Conservation (phyloP, 805 yeast genomes). For the Ogataea trehalophila region DNA sequence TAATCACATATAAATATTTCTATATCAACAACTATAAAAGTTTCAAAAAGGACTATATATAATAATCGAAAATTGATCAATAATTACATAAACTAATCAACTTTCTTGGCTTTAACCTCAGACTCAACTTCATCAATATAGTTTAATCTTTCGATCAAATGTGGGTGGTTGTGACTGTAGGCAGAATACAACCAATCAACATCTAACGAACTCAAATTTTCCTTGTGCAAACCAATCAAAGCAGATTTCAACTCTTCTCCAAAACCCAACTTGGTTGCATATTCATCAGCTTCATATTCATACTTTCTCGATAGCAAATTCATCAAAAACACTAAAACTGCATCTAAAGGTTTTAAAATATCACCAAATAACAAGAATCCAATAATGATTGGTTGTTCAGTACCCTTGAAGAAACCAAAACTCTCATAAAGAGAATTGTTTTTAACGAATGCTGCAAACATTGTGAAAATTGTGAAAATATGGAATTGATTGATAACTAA, state of each 20-base stretch:
- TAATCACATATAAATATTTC: too few species aligned
- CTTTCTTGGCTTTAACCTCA: slow-evolving; percentile 14
- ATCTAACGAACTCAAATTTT: slow-evolving; percentile 80
- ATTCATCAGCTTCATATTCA: slow-evolving; percentile 92
- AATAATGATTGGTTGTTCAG: slow-evolving; percentile 64
- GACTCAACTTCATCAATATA: slow-evolving; percentile 50
- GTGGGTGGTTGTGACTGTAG: slow-evolving; percentile 89
- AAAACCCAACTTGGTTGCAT: slow-evolving; percentile 72
- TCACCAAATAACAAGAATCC: slow-evolving; percentile 81
- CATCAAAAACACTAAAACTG: slow-evolving; percentile 58
- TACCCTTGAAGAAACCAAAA: slow-evolving; percentile 58
- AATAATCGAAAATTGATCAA: background rate
- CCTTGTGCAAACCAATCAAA: slow-evolving; percentile 68
- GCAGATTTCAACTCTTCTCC: slow-evolving; percentile 63
- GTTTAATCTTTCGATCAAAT: slow-evolving; percentile 77
- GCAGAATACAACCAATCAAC: slow-evolving; percentile 89
- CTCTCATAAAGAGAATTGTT: slow-evolving; percentile 73
- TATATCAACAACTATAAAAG: too few species aligned
- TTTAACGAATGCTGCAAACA: slow-evolving; percentile 75
- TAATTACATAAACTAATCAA: slow-evolving; percentile 7
- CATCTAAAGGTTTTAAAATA: slow-evolving; percentile 72
- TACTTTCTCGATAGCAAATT: slow-evolving; percentile 75
- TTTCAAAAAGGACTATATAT: too few species aligned
- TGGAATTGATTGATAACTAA: slow-evolving; percentile 61
- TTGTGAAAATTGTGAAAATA: slow-evolving; percentile 56